Evolutionary conservation across 129 eudicot species (phyloP), one percentile per base, ranked within the genome.

Genomic region (Arctium lappa): DNA sequence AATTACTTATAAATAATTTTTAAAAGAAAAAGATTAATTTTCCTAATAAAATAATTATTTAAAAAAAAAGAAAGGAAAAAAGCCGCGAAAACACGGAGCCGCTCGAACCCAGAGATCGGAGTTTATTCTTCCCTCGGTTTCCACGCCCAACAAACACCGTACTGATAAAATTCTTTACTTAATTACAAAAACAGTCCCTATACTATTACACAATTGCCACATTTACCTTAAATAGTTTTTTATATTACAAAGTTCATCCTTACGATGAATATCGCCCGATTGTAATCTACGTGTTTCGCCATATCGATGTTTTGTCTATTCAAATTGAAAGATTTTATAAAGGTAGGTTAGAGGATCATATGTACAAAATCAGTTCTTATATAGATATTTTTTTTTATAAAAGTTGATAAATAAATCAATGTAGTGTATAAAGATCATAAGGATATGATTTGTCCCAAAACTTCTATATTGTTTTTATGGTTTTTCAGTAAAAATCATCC

Each of bases 11-110:
- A 56, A 16, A 4, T 46, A 60, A 16, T 16, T 16, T 16, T 60
- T 9, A 2, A 56, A 56, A 15, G 16, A 15, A 56, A 56, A 1
- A 56, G 8, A 11, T 46, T 10, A 60, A 60, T 60, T 60, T 60
- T 60, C 8, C 29, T 60, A 29, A 16, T 60, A 60, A 60, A 60
- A 60, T 60, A 16, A 16, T 16, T 16, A 60, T 46, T 46, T 9
- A 37, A 34, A 6, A 69, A 2, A 39, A 40, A 29, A 36, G 13
- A 3, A 34, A 77, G 13, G 36, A 77, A 73, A 22, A 68, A 40
- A 63, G 46, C 72, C 74, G 93, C 88, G 91, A 84, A 84, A 84
- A 86, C 79, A 88, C 87, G 91, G 86, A 88, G 89, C 91, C 81
- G 91, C 89, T 75, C 79, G 76, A 72, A 72, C 87, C 87, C 87